Evolutionary conservation across 768 basidiomycete genomes (phyloP).

Genomic region (Lentinus tigrinus): DNA sequence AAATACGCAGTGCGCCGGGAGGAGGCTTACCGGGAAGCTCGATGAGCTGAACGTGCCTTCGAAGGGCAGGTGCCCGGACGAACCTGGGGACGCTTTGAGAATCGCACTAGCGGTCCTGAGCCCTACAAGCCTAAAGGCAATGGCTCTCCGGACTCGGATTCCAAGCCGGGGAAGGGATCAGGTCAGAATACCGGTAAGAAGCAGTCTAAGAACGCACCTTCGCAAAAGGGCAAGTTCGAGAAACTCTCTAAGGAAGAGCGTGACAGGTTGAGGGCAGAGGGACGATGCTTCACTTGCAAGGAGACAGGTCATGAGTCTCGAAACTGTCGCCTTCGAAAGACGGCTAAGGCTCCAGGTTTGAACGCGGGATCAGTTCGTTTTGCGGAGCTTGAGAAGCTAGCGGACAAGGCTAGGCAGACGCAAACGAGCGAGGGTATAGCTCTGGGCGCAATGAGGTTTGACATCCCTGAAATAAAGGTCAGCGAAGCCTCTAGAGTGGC

Average conservation of each 20-base stretch:
- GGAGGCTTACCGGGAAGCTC: neutral
- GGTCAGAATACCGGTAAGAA: neutral
- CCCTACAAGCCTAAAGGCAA: neutral
- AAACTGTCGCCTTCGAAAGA: constrained; percentile 7
- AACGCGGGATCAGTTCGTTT: neutral
- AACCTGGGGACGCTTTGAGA: neutral
- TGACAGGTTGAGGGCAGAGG: constrained; percentile 6
- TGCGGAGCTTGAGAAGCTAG: neutral
- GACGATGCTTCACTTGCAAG: constrained; percentile 11
- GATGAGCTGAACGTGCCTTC: neutral
- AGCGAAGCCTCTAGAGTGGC: neutral
- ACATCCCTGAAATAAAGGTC: neutral
- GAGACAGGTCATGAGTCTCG: constrained; percentile 10
- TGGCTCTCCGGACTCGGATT: neutral
- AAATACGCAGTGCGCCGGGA: neutral
- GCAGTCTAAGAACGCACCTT: neutral
- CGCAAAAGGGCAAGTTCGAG: neutral
- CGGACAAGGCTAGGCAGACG: neutral
- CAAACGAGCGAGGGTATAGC: neutral
- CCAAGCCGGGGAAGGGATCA: neutral
- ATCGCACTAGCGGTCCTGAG: neutral
- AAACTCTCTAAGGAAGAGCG: neutral
- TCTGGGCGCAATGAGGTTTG: neutral
- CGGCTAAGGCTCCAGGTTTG: constrained; percentile 1
- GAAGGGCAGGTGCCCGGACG: neutral